A percentile compares a stretch with the other conserved stretches of the same genome.
phyloP scores from a whole-genome alignment of 371 early-diverging fungal species.

The Rhizopus arrhizus region DNA sequence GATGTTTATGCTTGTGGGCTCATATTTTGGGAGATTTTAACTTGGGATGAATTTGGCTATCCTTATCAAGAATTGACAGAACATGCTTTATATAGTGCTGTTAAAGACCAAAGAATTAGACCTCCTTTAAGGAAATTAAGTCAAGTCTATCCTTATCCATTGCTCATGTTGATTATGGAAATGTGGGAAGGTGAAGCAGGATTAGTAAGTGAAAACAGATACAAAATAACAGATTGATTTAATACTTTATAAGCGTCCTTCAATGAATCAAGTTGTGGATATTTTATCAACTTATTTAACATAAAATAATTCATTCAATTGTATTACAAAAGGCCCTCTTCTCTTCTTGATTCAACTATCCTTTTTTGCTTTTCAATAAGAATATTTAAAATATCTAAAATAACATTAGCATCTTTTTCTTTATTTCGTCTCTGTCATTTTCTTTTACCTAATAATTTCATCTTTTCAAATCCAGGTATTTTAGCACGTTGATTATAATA shows the following conservation, averaged over 20 bases:
- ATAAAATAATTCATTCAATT: slow-evolving; percentile 2
- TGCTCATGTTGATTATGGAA: slow-evolving; percentile 67
- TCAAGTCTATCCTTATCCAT: slow-evolving; percentile 56
- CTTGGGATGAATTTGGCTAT: slow-evolving; percentile 73
- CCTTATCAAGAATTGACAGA: slow-evolving; percentile 65
- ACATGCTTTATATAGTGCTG: slow-evolving; percentile 47
- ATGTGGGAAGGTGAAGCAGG: slow-evolving; percentile 74
- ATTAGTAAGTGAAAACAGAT: slow-evolving; percentile 28
- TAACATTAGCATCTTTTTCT: neutral
- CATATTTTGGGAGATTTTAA: slow-evolving; percentile 81
- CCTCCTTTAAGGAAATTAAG: slow-evolving; percentile 63
- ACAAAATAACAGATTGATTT: neutral
- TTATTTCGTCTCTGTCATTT: neutral
- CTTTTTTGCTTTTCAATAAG: slow-evolving; percentile 20
- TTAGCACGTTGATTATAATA: slow-evolving; percentile 16
- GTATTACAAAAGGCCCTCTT: slow-evolving; percentile 12
- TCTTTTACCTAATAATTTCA: slow-evolving; percentile 19
- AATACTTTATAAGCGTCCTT: slow-evolving; percentile 15
- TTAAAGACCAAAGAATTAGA: slow-evolving; percentile 61
- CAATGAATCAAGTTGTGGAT: slow-evolving; percentile 33
- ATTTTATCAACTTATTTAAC: slow-evolving; percentile 25
- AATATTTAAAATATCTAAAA: slow-evolving; percentile 12
- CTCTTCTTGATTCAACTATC: slow-evolving; percentile 10
- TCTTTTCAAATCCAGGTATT: slow-evolving; percentile 24
- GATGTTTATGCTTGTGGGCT: slow-evolving; percentile 75